Evolutionary conservation across 1,284 basidiomycete species (phyloP).

Genomic region (Fomes fomentarius): DNA sequence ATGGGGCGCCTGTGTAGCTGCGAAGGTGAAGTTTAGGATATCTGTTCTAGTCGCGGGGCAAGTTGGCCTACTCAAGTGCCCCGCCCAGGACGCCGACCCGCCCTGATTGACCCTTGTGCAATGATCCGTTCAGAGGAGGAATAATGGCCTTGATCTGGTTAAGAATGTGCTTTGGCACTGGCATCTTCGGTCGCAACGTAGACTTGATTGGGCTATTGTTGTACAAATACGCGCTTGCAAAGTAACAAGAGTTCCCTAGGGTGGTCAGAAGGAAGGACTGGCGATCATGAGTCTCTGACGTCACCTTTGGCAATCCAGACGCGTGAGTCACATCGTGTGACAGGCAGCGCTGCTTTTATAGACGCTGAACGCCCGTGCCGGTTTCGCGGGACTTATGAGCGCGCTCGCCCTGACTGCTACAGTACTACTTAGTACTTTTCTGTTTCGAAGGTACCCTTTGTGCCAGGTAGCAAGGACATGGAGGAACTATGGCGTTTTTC

Average conservation of each 20-base stretch:
- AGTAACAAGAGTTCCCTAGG: no score
- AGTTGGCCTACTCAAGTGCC: slow-evolving; percentile 74
- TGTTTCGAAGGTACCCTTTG: no score
- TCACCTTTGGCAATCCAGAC: neutral
- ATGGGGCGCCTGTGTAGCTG: slow-evolving; percentile 94
- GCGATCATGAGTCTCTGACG: neutral
- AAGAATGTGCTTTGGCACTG: slow-evolving; percentile 58
- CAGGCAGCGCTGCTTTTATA: neutral
- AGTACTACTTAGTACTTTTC: no score
- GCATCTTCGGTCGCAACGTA: slow-evolving; percentile 44
- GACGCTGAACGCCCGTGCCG: no score
- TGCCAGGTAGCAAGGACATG: no score
- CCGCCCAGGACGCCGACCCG: slow-evolving; percentile 94
- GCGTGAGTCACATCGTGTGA: neutral
- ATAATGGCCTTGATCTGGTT: slow-evolving; percentile 79
- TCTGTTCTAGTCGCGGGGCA: no score
- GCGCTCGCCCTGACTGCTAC: no score
- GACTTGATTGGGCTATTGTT: no score
- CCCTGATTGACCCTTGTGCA: slow-evolving; percentile 98
- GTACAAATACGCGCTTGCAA: no score
- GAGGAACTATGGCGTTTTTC: neutral
- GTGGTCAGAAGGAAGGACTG: no score
- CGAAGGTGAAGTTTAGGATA: neutral
- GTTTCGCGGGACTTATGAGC: no score
- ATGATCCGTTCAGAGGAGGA: slow-evolving; percentile 79